Base-by-base conservation (phyloP, 805 yeast species). In the Helenozyma baotianmanensis region DNA sequence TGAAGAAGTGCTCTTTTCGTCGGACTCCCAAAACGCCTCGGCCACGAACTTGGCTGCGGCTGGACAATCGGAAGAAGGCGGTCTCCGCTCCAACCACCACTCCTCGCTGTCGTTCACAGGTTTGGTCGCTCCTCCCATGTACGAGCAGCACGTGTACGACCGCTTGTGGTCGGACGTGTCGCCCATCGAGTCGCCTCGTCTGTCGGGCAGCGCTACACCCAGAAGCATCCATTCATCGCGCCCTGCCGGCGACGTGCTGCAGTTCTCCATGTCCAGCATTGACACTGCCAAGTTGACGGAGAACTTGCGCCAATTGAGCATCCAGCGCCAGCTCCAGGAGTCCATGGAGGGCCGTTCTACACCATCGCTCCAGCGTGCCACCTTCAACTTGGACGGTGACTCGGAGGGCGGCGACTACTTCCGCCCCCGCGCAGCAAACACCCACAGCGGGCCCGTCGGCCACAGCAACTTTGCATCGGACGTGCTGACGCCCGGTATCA, bases 71-170 rank as follows among this genome's bases (percentile, higher is more conserved):
- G 38, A 33, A 14, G 33, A 29, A 6, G 34, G 23, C 22, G 35
- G 35, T 7, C 23, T 45, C 28, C 32, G 43, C 13, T 53, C 66
- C 6, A 55, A 51, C 37, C 42, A 45, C n/a, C 54, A 50, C 25
- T 61, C 66, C 2, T 43, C 32, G 23, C 48, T 62, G 4, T 54
- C 64, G 15, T 53, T 62, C 32, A 56, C 57, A 11, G 72, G 70
- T 6, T 52, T 76, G 28, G 69, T 76, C 62, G 92, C 96, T 1
- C 96, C 96, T 2, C 95, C 97, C 17, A 72, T 81, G 36, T 88
- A 88, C 54, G 88, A 78, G 38, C 76, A 72, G 34, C 95, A 85
- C 55, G 75, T 86, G 23, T 84, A 82, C 56, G 97, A 88, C 58
- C 65, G 83, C 35, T 58, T 88, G 14, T 87, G 84, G 84, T 71